Evolutionary conservation across 2,329 filamentous ascomycete genomes (phyloP), one percentile per base, ranked within the genome.

Genomic region (Ramichloridium luteum): DNA sequence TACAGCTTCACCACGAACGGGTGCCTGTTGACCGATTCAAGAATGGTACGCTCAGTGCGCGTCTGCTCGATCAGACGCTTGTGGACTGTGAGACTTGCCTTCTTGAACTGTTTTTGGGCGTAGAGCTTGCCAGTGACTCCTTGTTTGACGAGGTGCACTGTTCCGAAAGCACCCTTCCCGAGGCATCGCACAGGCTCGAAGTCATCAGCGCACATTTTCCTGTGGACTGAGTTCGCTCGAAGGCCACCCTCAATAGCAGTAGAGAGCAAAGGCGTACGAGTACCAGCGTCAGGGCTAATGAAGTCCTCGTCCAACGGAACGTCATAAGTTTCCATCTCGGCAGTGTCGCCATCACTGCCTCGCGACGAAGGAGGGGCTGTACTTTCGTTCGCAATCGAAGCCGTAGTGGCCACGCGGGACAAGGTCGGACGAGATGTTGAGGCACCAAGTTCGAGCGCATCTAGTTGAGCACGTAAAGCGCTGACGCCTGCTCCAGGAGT

Each of bases 31-130:
- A 98, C 83, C 37, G 82, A 92, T 62, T 98, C 90, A 31, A 98
- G 69, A 33, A 98, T 93, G 48, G 79, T 77, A 30, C 90, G 80
- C 62, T 98, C 90, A 2, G 88, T 96, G 67, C 92, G 93, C 35
- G 90, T 96, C 63, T 96, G 90, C 61, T 96, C 86, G 30, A 98
- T 75, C 17, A 96, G 72, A 56, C 86, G 85, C 68, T 93, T 94
- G 60, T 94, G 86, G 23, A 98, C 83, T 1, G 86, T 84, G 31
- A 98, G 65, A 6, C 85, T 93, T 1, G 92, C 90, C 61, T 98
- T 98, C 57, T 88, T 90, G 61, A 98, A 90, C 59, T 96, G 88
- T 65, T 98, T 98, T 63, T 98, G 92, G 1, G 90, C 92, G 51
- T 86, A 98, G 4, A 98, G 71, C 26, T 82, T 77, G 25, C 90